Conservation (phyloP, 345 rosid species). For the Populus simonii region DNA sequence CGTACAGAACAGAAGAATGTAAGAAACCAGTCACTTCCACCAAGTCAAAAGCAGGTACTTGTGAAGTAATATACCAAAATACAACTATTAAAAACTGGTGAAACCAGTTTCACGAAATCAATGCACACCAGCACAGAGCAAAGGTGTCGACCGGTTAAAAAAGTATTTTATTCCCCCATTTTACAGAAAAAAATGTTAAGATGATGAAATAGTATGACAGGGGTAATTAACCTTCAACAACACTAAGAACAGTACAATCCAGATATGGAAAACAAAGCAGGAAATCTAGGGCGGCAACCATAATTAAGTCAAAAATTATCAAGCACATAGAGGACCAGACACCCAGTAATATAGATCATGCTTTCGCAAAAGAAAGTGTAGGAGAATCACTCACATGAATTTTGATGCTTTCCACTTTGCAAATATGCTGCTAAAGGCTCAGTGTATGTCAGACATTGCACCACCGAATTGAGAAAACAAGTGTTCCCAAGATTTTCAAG, state of each 20-base stretch:
- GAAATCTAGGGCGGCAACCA: background rate
- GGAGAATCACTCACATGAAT: slow-evolving; percentile 27
- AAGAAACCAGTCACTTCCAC: background rate
- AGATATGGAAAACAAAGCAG: too few species aligned
- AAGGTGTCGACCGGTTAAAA: background rate
- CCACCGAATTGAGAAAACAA: slow-evolving; percentile 90
- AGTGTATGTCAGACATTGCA: slow-evolving; percentile 92
- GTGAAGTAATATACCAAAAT: background rate
- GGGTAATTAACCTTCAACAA: background rate
- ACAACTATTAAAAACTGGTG: background rate
- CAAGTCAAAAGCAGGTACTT: background rate
- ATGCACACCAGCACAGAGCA: background rate
- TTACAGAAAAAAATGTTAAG: background rate
- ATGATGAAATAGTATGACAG: background rate
- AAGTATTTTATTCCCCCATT: background rate
- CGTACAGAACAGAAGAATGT: background rate
- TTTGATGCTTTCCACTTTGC: slow-evolving; percentile 77
- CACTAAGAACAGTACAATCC: background rate
- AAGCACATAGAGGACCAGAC: background rate
- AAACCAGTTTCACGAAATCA: background rate
- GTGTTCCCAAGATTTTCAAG: slow-evolving; percentile 93
- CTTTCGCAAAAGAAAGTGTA: background rate
- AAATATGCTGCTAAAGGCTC: slow-evolving; percentile 92
- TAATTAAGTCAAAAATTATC: background rate
- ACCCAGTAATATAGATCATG: background rate